These are phyloP conservation scores for Sugiyamaella qingdaonensis DNA, from an alignment of 805 yeast genomes.

Conservation along the genomic window DNA sequence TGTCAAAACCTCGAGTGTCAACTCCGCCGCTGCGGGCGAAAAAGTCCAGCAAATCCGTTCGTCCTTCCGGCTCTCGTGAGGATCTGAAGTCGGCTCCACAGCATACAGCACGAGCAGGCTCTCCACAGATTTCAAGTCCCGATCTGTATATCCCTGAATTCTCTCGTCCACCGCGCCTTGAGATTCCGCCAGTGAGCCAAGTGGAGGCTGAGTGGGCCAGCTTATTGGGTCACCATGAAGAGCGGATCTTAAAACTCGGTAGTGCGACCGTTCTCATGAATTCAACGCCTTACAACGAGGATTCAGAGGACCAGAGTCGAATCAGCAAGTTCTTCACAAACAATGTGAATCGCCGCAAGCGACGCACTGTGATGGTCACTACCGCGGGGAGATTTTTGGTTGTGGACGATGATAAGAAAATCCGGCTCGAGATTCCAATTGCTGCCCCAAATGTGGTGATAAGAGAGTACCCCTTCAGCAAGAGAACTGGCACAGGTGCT, in stretches of 20 bases:
- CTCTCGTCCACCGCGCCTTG: conserved; percentile 20
- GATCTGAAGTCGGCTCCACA: neutral
- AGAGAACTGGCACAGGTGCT: conserved; percentile 23
- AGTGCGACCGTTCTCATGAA: conserved; percentile 30
- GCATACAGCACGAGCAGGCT: neutral
- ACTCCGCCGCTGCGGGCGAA: neutral
- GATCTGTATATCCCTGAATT: neutral
- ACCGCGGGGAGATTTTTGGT: conserved; percentile 33
- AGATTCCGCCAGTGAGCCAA: conserved; percentile 43
- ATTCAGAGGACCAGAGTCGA: conserved; percentile 21
- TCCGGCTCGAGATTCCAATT: conserved; percentile 31
- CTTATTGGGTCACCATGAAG: conserved; percentile 41
- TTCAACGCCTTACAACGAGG: conserved; percentile 17
- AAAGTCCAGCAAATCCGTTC: neutral
- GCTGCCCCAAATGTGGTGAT: conserved; percentile 32
- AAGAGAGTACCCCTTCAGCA: conserved; percentile 32
- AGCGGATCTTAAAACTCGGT: conserved; percentile 45
- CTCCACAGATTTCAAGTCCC: neutral
- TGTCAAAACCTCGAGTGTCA: conserved; percentile 18
- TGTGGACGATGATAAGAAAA: conserved; percentile 29
- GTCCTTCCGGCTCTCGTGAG: neutral
- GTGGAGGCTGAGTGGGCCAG: conserved; percentile 48
- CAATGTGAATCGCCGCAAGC: conserved; percentile 24
- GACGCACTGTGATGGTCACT: conserved; percentile 33
- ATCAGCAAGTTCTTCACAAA: conserved; percentile 30